phyloP scores from a whole-genome alignment of 2,329 filamentous ascomycete genomes.

The Neofusicoccum kwambonambiense region DNA sequence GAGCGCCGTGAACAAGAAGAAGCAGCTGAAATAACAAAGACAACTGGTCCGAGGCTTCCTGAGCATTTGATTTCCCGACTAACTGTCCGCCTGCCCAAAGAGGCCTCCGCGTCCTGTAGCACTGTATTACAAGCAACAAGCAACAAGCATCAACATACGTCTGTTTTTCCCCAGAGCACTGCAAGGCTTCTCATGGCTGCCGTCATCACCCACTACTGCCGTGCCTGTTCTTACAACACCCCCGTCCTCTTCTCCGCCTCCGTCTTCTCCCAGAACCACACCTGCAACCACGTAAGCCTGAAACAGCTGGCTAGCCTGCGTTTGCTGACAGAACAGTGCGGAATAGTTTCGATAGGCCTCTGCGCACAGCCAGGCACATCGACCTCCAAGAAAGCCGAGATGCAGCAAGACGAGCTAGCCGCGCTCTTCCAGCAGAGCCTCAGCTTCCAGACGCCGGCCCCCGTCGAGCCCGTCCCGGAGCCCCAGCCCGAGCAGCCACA shows the following conservation, averaged over 20 bases:
- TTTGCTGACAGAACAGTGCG: conserved; percentile 41
- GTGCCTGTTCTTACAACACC: conserved; percentile 37
- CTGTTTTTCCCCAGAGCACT: background rate
- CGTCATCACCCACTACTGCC: conserved; percentile 39
- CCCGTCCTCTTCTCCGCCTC: conserved; percentile 41
- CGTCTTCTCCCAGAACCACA: conserved; percentile 45
- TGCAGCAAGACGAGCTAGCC: conserved; percentile 79
- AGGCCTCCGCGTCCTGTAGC: background rate
- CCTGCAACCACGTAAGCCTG: conserved; percentile 47
- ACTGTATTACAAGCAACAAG: background rate
- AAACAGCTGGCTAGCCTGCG: background rate
- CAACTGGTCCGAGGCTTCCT: conserved; percentile 11
- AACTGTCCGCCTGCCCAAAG: conserved; percentile 2
- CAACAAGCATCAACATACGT: background rate
- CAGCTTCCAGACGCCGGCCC: conserved; percentile 20
- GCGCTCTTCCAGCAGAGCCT: conserved; percentile 75
- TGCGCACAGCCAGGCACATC: conserved; percentile 31
- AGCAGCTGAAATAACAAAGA: background rate
- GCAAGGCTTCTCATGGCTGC: conserved; percentile 31
- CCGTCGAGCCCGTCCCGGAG: conserved; percentile 18
- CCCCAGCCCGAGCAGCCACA: background rate
- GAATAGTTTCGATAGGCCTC: conserved; percentile 41
- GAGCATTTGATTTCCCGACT: background rate
- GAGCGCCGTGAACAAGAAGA: background rate
- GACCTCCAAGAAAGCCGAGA: conserved; percentile 48